Base-by-base conservation (phyloP, 116 monocot species). In the Phalaenopsis hybrid region DNA sequence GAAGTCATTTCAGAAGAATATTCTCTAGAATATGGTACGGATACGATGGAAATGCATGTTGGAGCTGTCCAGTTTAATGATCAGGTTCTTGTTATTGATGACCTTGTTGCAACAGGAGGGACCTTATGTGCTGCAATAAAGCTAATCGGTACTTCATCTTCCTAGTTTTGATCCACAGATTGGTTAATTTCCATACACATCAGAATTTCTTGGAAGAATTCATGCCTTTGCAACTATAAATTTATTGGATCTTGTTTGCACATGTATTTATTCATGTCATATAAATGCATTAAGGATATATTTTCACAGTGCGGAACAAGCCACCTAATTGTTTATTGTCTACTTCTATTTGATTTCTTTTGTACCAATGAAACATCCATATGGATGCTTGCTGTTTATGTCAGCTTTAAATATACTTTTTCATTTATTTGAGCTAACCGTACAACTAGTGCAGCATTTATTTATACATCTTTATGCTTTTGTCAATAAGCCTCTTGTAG, bases 1-100 rank as follows among this genome's bases (percentile, higher is more conserved):
- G 89, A 92, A 82, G 94, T 94, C 16, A 92, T 94, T 74, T 94
- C 92, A 3, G 92, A 94, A 84, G 92, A 94, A 80, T 94, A 94
- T 74, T 81, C 92, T 34, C 81, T 94, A 57, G 94, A 94, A 88
- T 94, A 94, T 79, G 94, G 94, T 67, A 92, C 87, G 50, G 94
- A 94, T 77, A 59, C 46, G 82, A 94, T 94, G 33, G 94, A 94
- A 81, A 94, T 94, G 92, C 94, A 94, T 85, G 94, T 94, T 44
- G 92, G 88, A 75, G 92, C 94, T 85, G 89, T 94, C 51, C 89
- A 90, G 45, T 79, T 70, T 44, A 89, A 89, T 78, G 94, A 92
- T 68, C 78, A 83, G 10, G 92, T 77, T 16, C 63, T 90, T 74
- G 55, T 88, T 20, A 79, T 93, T 77, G 93, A 93, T 85, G 93